Conservation (phyloP, 139 green algal genomes). For the Volvox africanus region DNA sequence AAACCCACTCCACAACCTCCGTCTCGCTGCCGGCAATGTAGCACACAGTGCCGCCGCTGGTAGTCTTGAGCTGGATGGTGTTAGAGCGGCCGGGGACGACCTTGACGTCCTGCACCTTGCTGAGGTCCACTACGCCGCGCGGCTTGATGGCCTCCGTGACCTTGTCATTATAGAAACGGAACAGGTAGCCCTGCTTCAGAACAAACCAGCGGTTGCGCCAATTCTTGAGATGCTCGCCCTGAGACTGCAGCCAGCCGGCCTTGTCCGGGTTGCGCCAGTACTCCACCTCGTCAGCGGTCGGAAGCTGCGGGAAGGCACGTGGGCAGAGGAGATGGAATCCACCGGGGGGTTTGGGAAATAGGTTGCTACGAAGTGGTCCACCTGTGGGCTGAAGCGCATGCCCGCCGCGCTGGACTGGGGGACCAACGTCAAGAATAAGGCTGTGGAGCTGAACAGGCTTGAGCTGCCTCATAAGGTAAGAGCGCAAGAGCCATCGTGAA, state of each 20-base stretch:
- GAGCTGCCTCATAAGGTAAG: not conserved
- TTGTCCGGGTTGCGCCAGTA: slow-evolving; percentile 91
- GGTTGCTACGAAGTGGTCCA: too few relatives aligned
- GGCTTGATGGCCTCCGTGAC: slow-evolving; percentile 77
- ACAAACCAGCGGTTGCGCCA: slow-evolving; percentile 95
- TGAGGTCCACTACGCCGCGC: slow-evolving; percentile 89
- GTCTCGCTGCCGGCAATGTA: slow-evolving; percentile 91
- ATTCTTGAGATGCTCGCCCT: slow-evolving; percentile 89
- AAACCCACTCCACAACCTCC: slow-evolving; percentile 92
- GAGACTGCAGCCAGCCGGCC: slow-evolving; percentile 89
- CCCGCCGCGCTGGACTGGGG: not conserved
- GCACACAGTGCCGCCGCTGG: slow-evolving; percentile 69
- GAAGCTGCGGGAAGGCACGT: slow-evolving; percentile 64
- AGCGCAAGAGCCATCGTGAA: too few relatives aligned
- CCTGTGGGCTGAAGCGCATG: too few relatives aligned
- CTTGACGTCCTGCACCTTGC: slow-evolving; percentile 82
- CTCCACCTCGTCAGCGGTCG: slow-evolving; percentile 86
- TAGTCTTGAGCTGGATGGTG: slow-evolving; percentile 88
- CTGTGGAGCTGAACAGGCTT: not conserved
- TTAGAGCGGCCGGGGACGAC: slow-evolving; percentile 69
- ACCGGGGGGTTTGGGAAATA: too few relatives aligned
- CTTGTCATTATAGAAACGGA: slow-evolving; percentile 84
- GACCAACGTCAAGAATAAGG: not conserved
- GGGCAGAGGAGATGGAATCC: too few relatives aligned
- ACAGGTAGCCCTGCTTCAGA: slow-evolving; percentile 92